These are phyloP conservation scores for Fonsecaea pugnacius DNA, from an alignment of 2,329 filamentous ascomycete species.

Conservation along the genomic window DNA sequence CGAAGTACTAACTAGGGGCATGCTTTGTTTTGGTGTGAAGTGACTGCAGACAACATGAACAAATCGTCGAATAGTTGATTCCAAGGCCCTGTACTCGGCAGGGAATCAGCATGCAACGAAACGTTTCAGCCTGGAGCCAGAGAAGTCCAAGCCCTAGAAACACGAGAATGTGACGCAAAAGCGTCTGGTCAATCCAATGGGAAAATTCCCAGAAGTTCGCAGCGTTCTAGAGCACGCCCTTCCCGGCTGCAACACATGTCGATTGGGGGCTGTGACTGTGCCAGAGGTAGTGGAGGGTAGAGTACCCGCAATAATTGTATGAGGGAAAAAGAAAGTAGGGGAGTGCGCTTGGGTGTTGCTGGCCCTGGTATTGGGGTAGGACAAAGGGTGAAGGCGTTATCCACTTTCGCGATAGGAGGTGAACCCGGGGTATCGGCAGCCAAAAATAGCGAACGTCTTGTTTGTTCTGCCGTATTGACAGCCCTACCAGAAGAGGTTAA, in stretches of 20 bases:
- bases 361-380: constrained; percentile 5
- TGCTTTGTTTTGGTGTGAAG: constrained; percentile 12
- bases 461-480: constrained; percentile 15
- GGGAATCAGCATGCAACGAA: constrained; percentile 17
- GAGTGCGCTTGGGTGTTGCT: neutral
- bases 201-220: constrained; percentile 6
- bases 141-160: constrained; percentile 10
- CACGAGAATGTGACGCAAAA: constrained; percentile 29
- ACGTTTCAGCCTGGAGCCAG: constrained; percentile 32
- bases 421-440: constrained; percentile 8
- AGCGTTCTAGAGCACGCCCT: constrained; percentile 17
- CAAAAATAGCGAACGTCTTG: constrained; percentile 24
- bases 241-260: constrained; percentile 6
- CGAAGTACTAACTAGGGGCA: neutral
- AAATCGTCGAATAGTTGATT: constrained; percentile 3
- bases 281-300: constrained; percentile 9
- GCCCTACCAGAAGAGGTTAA: constrained; percentile 15
- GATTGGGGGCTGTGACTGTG: constrained; percentile 11
- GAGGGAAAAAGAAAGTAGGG: constrained; percentile 16
- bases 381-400: constrained; percentile 5
- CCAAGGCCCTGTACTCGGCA: neutral
- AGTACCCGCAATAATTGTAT: constrained; percentile 13
- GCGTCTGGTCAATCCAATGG: constrained; percentile 18
- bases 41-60: constrained; percentile 7
- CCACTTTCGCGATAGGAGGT: constrained; percentile 10